Evolutionary conservation across 2,329 filamentous ascomycete genomes (phyloP).

Genomic region (Fusarium dlaminii): DNA sequence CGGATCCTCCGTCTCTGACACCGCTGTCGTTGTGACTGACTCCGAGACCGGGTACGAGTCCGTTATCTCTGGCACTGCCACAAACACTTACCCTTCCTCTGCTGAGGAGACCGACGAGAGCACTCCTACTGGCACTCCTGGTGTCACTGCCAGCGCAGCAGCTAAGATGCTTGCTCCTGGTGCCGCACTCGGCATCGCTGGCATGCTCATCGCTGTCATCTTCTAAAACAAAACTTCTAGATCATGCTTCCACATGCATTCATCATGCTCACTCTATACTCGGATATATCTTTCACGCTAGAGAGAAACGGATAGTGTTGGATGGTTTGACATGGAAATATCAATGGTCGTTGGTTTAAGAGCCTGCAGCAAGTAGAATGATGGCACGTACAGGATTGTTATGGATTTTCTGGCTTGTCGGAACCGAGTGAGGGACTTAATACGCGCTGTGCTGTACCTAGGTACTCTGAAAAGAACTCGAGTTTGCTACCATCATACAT

Average conservation of each 20-base stretch:
- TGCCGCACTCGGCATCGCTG: conserved; percentile 40
- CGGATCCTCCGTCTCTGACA: conserved; percentile 29
- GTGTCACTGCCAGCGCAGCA: conserved; percentile 46
- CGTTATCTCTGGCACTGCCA: conserved; percentile 21
- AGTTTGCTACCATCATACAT: conserved; percentile 12
- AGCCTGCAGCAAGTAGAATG: conserved; percentile 28
- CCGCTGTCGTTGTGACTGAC: conserved; percentile 22
- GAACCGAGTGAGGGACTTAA: conserved; percentile 35
- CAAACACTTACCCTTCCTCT: conserved; percentile 21
- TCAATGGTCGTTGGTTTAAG: conserved; percentile 20
- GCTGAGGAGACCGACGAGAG: conserved; percentile 26
- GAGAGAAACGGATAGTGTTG: conserved; percentile 25
- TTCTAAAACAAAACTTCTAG: conserved; percentile 35
- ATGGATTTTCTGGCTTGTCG: conserved; percentile 30
- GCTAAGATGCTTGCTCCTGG: conserved; percentile 37
- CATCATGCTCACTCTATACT: conserved; percentile 9
- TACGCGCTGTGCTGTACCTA: conserved; percentile 39
- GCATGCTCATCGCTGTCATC: conserved; percentile 41
- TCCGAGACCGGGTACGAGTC: conserved; percentile 26
- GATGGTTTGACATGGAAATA: conserved; percentile 20
- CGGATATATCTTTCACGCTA: conserved; percentile 22
- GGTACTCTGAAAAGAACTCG: conserved; percentile 38
- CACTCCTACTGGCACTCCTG: conserved; percentile 41
- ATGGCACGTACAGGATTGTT: conserved; percentile 32
- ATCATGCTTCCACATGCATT: conserved; percentile 21